phyloP scores from a whole-genome alignment of 2,329 filamentous ascomycete genomes.

The Venturia pyrina region DNA sequence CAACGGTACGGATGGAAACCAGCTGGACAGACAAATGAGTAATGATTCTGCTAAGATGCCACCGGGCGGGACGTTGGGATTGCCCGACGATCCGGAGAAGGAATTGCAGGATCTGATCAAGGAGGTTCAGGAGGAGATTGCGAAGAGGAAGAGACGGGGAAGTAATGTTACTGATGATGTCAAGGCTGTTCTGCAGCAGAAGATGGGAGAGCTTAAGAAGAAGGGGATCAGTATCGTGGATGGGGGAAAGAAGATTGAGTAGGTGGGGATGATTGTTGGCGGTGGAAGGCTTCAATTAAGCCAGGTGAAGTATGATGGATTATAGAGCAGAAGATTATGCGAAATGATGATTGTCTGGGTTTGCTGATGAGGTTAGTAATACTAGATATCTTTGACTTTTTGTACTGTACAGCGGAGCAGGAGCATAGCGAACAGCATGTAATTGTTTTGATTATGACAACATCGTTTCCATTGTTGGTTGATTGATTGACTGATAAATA shows the following conservation, averaged over 20 bases:
- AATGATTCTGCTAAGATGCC: constrained; percentile 11
- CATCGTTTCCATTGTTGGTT: no score
- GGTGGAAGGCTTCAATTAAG: no score
- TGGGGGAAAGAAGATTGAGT: background rate
- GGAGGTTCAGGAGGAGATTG: constrained; percentile 66
- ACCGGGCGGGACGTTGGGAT: constrained; percentile 49
- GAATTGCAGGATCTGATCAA: constrained; percentile 70
- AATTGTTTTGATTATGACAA: no score
- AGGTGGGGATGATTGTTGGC: no score
- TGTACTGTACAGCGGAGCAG: no score
- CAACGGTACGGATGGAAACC: constrained; percentile 15
- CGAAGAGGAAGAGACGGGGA: constrained; percentile 38
- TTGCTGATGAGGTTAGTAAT: no score
- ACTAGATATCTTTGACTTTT: no score
- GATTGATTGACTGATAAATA: no score
- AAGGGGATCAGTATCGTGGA: background rate
- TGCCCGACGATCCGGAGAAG: constrained; percentile 64
- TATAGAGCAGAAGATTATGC: no score
- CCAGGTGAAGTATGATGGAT: no score
- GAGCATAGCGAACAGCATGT: no score
- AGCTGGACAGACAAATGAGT: constrained; percentile 20
- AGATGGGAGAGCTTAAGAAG: constrained; percentile 19
- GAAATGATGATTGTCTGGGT: no score
- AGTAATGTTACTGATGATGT: constrained; percentile 43
- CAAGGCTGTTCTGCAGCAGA: constrained; percentile 41